Evolutionary conservation across 169 alveolate species (phyloP).

Genomic region (Cyclospora cayetanensis): DNA sequence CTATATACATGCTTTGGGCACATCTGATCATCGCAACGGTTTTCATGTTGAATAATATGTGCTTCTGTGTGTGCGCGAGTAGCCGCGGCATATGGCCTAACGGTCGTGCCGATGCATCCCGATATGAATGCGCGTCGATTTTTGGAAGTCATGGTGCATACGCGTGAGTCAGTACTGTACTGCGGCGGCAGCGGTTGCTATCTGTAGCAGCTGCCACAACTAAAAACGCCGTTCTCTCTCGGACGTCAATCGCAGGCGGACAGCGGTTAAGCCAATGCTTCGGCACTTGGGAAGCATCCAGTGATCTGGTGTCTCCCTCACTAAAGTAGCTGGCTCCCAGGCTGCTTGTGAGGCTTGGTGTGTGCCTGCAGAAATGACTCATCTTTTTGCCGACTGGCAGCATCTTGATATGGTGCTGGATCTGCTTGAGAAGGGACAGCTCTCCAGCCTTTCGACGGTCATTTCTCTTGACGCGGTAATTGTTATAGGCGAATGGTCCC

Average conservation of each 20-base stretch:
- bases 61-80: neutral
- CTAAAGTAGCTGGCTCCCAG: neutral
- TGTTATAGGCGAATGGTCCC: no score
- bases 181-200: no score
- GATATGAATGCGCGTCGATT: conserved; percentile 58
- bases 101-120: conserved; percentile 57
- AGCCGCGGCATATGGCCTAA: conserved; percentile 45
- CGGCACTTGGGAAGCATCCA: no score
- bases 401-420: conserved; percentile 51
- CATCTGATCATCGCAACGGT: no score
- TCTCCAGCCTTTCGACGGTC: conserved; percentile 20
- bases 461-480: conserved; percentile 44
- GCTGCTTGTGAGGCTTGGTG: neutral
- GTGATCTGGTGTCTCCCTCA: no score
- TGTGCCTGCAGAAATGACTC: conserved; percentile 42
- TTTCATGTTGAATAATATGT: no score
- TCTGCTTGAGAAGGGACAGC: conserved; percentile 44
- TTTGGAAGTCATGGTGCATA: conserved; percentile 43
- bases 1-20: no score
- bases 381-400: conserved; percentile 45
- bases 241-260: no score
- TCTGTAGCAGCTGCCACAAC: no score
- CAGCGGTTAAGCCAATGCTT: no score
- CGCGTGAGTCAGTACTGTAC: conserved; percentile 34
- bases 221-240: no score